A percentile compares a stretch with the other conserved stretches of the same genome.
Conservation (phyloP, 768 basidiomycete genomes). For the Chlorophyllum brunneum region DNA sequence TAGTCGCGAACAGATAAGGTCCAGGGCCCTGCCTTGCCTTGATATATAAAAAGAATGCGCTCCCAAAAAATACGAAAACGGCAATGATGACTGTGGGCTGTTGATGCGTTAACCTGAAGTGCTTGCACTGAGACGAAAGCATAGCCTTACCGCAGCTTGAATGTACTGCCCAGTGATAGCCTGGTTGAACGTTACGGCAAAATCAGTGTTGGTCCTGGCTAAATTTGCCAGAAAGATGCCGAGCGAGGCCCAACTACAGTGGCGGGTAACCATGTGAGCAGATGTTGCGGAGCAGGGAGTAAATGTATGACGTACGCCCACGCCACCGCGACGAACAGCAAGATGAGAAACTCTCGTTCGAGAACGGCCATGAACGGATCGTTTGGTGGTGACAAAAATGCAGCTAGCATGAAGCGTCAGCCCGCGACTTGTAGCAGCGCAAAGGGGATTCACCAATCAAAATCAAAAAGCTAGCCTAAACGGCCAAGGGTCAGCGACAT, state of each 20-base stretch:
- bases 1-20: constrained; percentile 51
- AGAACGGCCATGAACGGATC: constrained; percentile 68
- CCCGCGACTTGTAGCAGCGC: background rate
- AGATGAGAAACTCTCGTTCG: constrained; percentile 58
- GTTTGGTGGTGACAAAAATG: constrained; percentile 61
- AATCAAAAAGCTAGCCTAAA: constrained; percentile 61
- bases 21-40: constrained; percentile 60
- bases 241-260: constrained; percentile 58
- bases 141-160: constrained; percentile 37
- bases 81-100: constrained; percentile 58
- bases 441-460: constrained; percentile 43
- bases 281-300: background rate
- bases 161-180: constrained; percentile 53
- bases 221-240: constrained; percentile 61
- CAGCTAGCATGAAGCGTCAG: constrained; percentile 31
- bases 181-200: constrained; percentile 30
- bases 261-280: constrained; percentile 3
- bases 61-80: constrained; percentile 63
- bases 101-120: background rate
- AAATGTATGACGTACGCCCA: constrained; percentile 54
- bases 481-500: background rate
- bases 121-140: background rate
- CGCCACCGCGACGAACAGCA: constrained; percentile 41
- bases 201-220: constrained; percentile 41
- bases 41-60: constrained; percentile 51